Evolutionary conservation across 208 protist genomes (phyloP).

Genomic region (Leishmania braziliensis): DNA sequence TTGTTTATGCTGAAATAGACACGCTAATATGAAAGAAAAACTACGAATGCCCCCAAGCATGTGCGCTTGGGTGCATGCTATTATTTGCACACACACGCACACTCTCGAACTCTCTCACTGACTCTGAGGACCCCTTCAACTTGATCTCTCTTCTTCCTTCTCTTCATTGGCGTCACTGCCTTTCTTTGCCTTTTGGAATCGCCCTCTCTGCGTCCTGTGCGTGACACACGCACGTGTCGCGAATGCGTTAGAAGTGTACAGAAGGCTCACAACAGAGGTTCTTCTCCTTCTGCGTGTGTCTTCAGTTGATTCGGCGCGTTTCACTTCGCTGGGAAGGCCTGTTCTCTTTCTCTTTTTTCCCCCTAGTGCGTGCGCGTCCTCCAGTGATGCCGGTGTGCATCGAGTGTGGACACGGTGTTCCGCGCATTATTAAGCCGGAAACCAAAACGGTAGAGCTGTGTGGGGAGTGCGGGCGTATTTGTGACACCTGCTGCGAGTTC

Average conservation of each 20-base stretch:
- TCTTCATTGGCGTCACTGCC: neutral
- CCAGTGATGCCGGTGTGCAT: constrained; percentile 77
- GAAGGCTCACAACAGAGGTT: neutral
- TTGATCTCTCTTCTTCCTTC: neutral
- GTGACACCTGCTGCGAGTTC: constrained; percentile 84
- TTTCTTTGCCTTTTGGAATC: constrained; percentile 2
- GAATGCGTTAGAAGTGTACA: neutral
- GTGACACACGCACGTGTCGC: neutral
- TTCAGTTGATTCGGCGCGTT: neutral
- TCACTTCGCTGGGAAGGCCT: neutral
- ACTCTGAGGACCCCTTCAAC: neutral
- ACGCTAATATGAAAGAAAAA: neutral
- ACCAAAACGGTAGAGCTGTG: constrained; percentile 80
- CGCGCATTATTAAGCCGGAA: constrained; percentile 67
- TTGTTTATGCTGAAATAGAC: neutral
- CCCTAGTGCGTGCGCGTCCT: constrained; percentile 5
- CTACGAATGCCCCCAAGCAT: neutral
- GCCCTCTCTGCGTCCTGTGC: neutral
- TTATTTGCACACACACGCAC: neutral
- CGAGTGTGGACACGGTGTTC: constrained; percentile 58
- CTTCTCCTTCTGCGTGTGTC: neutral
- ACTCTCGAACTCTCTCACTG: neutral
- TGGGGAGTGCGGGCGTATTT: constrained; percentile 47
- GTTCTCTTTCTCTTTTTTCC: constrained; percentile 2
- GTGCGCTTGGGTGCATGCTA: neutral